phyloP scores from a whole-genome alignment of 2,329 filamentous ascomycete genomes.

The Ophiosphaerella korrae region DNA sequence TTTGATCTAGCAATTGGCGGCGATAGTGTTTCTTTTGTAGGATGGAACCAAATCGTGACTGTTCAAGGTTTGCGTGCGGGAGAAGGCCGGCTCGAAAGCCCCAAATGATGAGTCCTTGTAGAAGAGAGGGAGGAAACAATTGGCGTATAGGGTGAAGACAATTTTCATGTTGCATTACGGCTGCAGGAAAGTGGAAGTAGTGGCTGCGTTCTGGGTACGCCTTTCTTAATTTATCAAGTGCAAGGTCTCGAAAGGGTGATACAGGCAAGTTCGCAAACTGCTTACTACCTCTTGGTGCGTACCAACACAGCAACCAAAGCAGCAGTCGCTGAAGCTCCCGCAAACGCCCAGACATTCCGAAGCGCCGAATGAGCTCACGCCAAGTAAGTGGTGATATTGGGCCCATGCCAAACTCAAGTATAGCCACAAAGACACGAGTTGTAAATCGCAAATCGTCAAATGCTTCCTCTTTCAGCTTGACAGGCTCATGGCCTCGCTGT shows the following conservation, averaged over 20 bases:
- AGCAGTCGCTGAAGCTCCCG: slow-evolving; percentile 58
- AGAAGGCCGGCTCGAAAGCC: slow-evolving; percentile 39
- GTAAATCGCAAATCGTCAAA: slow-evolving; percentile 53
- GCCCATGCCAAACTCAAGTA: slow-evolving; percentile 52
- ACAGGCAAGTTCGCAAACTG: slow-evolving; percentile 27
- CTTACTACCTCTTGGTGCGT: slow-evolving; percentile 30
- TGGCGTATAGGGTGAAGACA: slow-evolving; percentile 31
- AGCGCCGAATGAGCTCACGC: slow-evolving; percentile 63
- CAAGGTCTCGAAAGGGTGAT: slow-evolving; percentile 27
- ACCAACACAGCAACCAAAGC: slow-evolving; percentile 56
- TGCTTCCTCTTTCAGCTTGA: not conserved
- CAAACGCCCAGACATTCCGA: slow-evolving; percentile 62
- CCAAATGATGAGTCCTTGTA: slow-evolving; percentile 42
- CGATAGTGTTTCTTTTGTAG: slow-evolving; percentile 35
- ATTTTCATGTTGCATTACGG: slow-evolving; percentile 9
- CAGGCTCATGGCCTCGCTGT: slow-evolving; percentile 43
- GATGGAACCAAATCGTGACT: slow-evolving; percentile 21
- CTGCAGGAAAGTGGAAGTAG: slow-evolving; percentile 23
- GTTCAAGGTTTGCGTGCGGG: slow-evolving; percentile 28
- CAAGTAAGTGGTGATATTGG: slow-evolving; percentile 54
- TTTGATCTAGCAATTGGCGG: slow-evolving; percentile 18
- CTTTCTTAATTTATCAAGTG: slow-evolving; percentile 21
- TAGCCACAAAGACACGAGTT: slow-evolving; percentile 54
- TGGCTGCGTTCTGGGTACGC: slow-evolving; percentile 14
- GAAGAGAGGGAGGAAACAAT: slow-evolving; percentile 30